Percentiles rank a stretch among this genome's conserved stretches.
These are phyloP conservation scores for Neofusicoccum sp. DNA, from an alignment of 2,329 filamentous ascomycete species.

Conservation along the genomic window DNA sequence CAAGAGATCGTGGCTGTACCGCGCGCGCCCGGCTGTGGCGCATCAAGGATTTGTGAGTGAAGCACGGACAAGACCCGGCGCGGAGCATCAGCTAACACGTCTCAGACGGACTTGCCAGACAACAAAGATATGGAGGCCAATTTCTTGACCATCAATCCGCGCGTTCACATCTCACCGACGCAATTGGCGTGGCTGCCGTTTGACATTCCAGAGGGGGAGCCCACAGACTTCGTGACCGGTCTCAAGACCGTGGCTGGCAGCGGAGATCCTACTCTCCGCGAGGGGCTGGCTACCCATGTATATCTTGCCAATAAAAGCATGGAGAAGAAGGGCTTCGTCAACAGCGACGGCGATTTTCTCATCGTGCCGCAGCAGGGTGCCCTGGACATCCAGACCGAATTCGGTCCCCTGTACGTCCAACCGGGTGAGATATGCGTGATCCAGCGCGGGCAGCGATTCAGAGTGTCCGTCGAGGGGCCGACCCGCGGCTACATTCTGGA, in stretches of 20 bases:
- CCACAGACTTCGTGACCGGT: slow-evolving; percentile 33
- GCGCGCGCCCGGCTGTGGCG: slow-evolving; percentile 37
- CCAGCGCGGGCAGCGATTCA: slow-evolving; percentile 41
- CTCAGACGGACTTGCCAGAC: slow-evolving; percentile 34
- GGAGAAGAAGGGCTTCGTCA: slow-evolving; percentile 48
- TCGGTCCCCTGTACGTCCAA: slow-evolving; percentile 71
- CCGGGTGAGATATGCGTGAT: slow-evolving; percentile 66
- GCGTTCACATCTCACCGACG: slow-evolving; percentile 37
- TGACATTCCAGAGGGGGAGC: slow-evolving; percentile 32
- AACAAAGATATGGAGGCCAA: slow-evolving; percentile 36
- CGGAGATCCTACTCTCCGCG: slow-evolving; percentile 37
- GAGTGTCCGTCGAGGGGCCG: slow-evolving; percentile 32
- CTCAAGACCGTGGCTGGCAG: slow-evolving; percentile 39
- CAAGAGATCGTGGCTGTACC: slow-evolving; percentile 37
- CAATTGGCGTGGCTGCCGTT: slow-evolving; percentile 39
- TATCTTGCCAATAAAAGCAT: slow-evolving; percentile 38
- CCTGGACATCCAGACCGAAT: slow-evolving; percentile 74
- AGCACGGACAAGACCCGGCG: neutral
- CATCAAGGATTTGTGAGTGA: slow-evolving; percentile 39
- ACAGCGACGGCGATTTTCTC: slow-evolving; percentile 70
- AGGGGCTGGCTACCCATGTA: slow-evolving; percentile 36
- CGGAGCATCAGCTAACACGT: neutral
- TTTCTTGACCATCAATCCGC: slow-evolving; percentile 35
- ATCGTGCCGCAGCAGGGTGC: slow-evolving; percentile 73
- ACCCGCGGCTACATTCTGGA: slow-evolving; percentile 42